These are phyloP conservation scores for Epichloe sylvatica DNA, from an alignment of 2,329 filamentous ascomycete genomes.

Conservation along the genomic window DNA sequence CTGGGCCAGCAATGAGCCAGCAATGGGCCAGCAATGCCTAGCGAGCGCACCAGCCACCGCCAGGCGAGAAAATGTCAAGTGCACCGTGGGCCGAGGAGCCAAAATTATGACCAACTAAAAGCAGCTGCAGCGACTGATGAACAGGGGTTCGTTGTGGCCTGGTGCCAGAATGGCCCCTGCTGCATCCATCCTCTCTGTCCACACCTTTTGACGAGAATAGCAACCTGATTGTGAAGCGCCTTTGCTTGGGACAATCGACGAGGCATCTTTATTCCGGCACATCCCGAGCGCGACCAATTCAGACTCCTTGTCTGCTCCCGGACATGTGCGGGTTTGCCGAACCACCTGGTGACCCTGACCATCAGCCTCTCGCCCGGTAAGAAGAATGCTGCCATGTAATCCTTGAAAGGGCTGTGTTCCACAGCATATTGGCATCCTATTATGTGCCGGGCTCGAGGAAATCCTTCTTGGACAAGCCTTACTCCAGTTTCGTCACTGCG, in stretches of 20 bases:
- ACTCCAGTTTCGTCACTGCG: background rate
- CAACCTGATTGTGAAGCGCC: background rate
- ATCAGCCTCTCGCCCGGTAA: background rate
- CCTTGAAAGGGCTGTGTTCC: background rate
- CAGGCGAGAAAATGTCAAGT: background rate
- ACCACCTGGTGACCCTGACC: background rate
- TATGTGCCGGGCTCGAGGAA: background rate
- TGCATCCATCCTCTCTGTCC: background rate
- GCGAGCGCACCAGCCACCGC: background rate
- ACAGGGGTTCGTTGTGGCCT: background rate
- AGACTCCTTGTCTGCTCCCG: background rate
- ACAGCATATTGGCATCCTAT: slow-evolving; percentile 1
- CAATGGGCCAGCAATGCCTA: background rate
- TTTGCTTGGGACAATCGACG: background rate
- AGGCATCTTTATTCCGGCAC: background rate
- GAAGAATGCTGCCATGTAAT: background rate
- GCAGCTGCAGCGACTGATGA: background rate
- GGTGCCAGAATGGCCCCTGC: background rate
- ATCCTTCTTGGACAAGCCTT: background rate
- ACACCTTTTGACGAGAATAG: background rate
- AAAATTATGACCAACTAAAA: background rate
- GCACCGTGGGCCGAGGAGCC: background rate
- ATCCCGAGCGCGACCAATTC: background rate
- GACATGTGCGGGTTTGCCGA: background rate
- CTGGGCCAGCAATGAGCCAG: background rate